Evolutionary conservation across 352 stramenopile species (phyloP).

Genomic region (Pythium scleroteichum): DNA sequence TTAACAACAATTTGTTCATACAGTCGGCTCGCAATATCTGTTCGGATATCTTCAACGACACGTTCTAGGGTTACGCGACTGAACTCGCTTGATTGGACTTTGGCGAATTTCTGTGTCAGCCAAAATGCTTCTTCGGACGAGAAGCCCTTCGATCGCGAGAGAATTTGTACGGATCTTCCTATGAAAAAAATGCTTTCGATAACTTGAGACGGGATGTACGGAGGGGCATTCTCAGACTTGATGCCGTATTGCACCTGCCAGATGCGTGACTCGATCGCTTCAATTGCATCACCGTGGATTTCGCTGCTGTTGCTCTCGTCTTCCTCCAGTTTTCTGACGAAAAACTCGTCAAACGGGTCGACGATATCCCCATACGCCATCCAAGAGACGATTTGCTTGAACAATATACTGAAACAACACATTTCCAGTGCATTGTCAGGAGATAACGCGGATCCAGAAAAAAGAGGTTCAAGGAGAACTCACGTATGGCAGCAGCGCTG

Average conservation of each 20-base stretch:
- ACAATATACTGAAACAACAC: slow-evolving; percentile 46
- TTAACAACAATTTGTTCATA: slow-evolving; percentile 73
- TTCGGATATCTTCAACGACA: slow-evolving; percentile 58
- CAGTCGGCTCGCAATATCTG: slow-evolving; percentile 49
- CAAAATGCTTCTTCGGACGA: slow-evolving; percentile 49
- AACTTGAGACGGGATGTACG: slow-evolving; percentile 61
- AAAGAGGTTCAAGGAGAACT: not conserved
- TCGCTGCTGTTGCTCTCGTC: slow-evolving; percentile 8
- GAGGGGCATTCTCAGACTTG: slow-evolving; percentile 55
- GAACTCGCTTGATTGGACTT: slow-evolving; percentile 42
- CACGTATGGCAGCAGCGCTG: slow-evolving; percentile 57
- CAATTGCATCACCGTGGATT: not conserved
- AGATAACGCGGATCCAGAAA: not conserved
- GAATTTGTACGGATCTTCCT: slow-evolving; percentile 60
- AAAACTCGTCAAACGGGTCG: slow-evolving; percentile 77
- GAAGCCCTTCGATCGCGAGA: slow-evolving; percentile 50
- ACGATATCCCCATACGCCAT: slow-evolving; percentile 73
- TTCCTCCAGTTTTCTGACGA: slow-evolving; percentile 41
- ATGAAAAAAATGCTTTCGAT: slow-evolving; percentile 73
- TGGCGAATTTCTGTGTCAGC: slow-evolving; percentile 39
- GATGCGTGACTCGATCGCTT: slow-evolving; percentile 14
- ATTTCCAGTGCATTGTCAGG: slow-evolving; percentile 1
- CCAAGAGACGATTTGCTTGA: slow-evolving; percentile 83
- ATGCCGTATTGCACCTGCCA: slow-evolving; percentile 60
- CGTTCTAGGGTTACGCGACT: slow-evolving; percentile 51